Evolutionary conservation across 1,284 basidiomycete species (phyloP).

Genomic region (Melampsora americana): DNA sequence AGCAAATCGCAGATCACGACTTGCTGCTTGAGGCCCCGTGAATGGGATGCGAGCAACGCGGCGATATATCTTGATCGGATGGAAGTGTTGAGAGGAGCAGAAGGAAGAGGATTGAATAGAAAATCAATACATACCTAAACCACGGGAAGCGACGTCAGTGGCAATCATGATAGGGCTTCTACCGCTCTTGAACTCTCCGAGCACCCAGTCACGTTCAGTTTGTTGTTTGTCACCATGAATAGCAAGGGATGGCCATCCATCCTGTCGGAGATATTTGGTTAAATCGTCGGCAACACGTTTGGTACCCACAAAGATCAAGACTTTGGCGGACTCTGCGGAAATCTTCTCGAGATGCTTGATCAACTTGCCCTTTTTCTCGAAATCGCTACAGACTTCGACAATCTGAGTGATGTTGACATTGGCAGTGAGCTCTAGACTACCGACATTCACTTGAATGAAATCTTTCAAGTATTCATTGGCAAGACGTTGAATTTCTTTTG

Average conservation of each 20-base stretch:
- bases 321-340: slow-evolving; percentile 93
- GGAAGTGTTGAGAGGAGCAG: slow-evolving; percentile 6
- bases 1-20: background rate
- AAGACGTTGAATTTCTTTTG: slow-evolving; percentile 96
- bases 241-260: slow-evolving; percentile 97
- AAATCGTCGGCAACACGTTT: slow-evolving; percentile 98
- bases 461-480: slow-evolving; percentile 93
- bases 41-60: background rate
- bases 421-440: slow-evolving; percentile 95
- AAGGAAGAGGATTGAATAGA: slow-evolving; percentile 49
- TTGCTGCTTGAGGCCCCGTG: slow-evolving; percentile 3
- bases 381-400: slow-evolving; percentile 94
- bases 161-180: slow-evolving; percentile 96
- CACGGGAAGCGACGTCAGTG: slow-evolving; percentile 84
- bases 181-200: slow-evolving; percentile 96
- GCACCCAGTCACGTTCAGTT: slow-evolving; percentile 93
- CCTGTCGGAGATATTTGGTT: slow-evolving; percentile 92
- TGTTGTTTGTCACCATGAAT: slow-evolving; percentile 99
- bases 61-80: background rate
- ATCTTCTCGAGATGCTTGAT: slow-evolving; percentile 97
- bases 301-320: slow-evolving; percentile 96
- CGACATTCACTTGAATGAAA: slow-evolving; percentile 98
- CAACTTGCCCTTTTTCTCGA: slow-evolving; percentile 92
- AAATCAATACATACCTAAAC: slow-evolving; percentile 82
- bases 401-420: slow-evolving; percentile 97